Conservation (phyloP, 2,329 filamentous ascomycete species). For the Beauveria scarabaeidicola region DNA sequence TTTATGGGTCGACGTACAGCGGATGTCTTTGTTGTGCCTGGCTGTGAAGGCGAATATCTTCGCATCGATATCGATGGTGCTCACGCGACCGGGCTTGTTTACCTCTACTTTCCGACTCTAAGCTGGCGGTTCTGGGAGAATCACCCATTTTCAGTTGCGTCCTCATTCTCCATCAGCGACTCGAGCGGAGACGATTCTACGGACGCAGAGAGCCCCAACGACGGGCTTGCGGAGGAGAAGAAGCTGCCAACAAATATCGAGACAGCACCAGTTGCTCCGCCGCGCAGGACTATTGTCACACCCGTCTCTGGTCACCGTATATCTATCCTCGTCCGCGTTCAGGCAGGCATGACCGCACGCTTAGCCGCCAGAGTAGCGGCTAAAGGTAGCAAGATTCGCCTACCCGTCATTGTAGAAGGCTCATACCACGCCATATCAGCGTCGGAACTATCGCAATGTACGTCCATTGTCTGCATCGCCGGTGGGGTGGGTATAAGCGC, state of each 20-base stretch:
- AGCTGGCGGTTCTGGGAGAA: conserved; percentile 29
- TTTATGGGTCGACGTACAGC: conserved; percentile 18
- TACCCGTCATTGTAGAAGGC: conserved; percentile 21
- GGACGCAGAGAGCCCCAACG: neutral
- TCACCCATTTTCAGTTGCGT: conserved; percentile 27
- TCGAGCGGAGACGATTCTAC: neutral
- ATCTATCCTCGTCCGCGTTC: conserved; percentile 19
- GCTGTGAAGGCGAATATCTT: conserved; percentile 22
- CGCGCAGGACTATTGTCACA: neutral
- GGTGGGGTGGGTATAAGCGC: conserved; percentile 26
- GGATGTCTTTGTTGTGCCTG: conserved; percentile 17
- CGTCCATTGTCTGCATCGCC: conserved; percentile 21
- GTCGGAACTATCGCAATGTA: conserved; percentile 18
- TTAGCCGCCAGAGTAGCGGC: conserved; percentile 12
- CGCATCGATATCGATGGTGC: conserved; percentile 22
- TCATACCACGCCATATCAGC: conserved; percentile 19
- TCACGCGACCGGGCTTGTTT: conserved; percentile 21
- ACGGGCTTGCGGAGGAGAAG: neutral
- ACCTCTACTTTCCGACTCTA: conserved; percentile 27
- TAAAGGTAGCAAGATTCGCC: neutral
- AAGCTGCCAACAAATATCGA: neutral
- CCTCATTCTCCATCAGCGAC: neutral
- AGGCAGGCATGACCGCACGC: conserved; percentile 18
- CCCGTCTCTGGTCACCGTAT: conserved; percentile 5
- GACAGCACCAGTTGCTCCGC: neutral